Evolutionary conservation across 169 alveolate species (phyloP).

Genomic region (Plasmodium sp.): DNA sequence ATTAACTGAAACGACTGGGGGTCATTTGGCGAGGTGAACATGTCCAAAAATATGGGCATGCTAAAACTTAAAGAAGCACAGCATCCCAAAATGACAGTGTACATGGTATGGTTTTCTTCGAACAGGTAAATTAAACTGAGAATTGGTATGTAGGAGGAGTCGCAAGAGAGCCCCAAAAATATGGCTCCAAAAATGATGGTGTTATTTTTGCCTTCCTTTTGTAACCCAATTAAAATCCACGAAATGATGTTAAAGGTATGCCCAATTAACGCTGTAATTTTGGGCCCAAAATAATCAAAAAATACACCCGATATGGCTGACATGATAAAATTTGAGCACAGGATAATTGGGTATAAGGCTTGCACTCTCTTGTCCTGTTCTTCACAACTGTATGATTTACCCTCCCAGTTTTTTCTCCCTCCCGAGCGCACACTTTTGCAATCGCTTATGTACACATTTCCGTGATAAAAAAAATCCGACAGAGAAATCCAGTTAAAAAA

Average conservation of each 20-base stretch:
- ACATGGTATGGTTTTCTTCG: conserved; percentile 54
- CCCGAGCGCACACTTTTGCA: not conserved
- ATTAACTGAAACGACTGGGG: conserved; percentile 21
- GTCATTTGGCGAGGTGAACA: conserved; percentile 19
- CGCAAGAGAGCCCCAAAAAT: conserved; percentile 59
- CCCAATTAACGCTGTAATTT: conserved; percentile 77
- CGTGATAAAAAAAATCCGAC: conserved; percentile 58
- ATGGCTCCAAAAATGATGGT: conserved; percentile 27
- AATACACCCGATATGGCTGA: conserved; percentile 79
- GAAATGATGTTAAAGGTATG: conserved; percentile 74
- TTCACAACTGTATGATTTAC: conserved; percentile 67
- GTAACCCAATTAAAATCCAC: conserved; percentile 77
- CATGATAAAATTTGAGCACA: conserved; percentile 76
- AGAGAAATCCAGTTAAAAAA: conserved; percentile 66
- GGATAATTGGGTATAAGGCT: conserved; percentile 75
- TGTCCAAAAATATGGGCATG: conserved; percentile 65
- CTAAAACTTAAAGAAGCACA: conserved; percentile 63
- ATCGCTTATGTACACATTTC: conserved; percentile 45
- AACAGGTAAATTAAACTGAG: conserved; percentile 54
- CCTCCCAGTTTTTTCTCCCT: not conserved
- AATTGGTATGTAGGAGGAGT: conserved; percentile 50
- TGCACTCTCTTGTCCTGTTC: conserved; percentile 81
- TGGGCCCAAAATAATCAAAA: conserved; percentile 78
- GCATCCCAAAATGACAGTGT: conserved; percentile 63
- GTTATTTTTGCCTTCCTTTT: conserved; percentile 18